These are phyloP conservation scores for Gnetum montanum DNA, from an alignment of 75 land plant genomes.

Conservation along the genomic window DNA sequence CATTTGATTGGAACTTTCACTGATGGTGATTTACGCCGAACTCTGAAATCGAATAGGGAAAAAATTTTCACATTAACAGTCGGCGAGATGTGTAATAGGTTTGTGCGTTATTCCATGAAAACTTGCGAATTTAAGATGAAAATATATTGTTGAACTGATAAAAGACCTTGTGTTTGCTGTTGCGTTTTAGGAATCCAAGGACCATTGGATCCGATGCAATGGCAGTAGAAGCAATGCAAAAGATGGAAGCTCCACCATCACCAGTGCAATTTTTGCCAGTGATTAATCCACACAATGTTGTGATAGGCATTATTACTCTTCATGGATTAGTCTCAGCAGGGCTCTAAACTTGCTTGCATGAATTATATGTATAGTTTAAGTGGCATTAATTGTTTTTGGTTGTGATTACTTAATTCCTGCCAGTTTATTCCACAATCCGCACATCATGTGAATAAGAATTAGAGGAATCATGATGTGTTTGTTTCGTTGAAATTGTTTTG, in stretches of 20 bases:
- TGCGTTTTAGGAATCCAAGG: conserved; percentile 61
- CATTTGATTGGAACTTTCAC: conserved; percentile 92
- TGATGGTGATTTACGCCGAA: conserved; percentile 94
- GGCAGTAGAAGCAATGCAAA: conserved; percentile 98
- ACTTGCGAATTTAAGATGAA: not conserved
- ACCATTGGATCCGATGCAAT: conserved; percentile 73
- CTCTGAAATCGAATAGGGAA: conserved; percentile 80
- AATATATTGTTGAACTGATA: not conserved
- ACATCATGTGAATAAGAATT: too few relatives aligned
- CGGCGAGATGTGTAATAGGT: conserved; percentile 96
- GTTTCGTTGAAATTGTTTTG: too few relatives aligned
- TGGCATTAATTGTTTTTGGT: too few relatives aligned
- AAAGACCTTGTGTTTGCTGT: not conserved
- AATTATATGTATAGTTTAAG: too few relatives aligned
- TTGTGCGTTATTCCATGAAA: not conserved
- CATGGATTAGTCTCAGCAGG: conserved; percentile 93
- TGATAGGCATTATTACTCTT: conserved; percentile 88
- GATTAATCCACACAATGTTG: conserved; percentile 38
- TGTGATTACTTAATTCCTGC: too few relatives aligned
- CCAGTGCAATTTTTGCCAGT: conserved; percentile 95
- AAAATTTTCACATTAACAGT: conserved; percentile 80
- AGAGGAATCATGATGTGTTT: too few relatives aligned
- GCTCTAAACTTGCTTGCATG: conserved; percentile 25
- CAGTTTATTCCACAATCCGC: too few relatives aligned
- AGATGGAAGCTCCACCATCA: conserved; percentile 89